Evolutionary conservation across 2,329 filamentous ascomycete species (phyloP), one percentile per base, ranked within the genome.

Genomic region (Trichoderma hamatum): DNA sequence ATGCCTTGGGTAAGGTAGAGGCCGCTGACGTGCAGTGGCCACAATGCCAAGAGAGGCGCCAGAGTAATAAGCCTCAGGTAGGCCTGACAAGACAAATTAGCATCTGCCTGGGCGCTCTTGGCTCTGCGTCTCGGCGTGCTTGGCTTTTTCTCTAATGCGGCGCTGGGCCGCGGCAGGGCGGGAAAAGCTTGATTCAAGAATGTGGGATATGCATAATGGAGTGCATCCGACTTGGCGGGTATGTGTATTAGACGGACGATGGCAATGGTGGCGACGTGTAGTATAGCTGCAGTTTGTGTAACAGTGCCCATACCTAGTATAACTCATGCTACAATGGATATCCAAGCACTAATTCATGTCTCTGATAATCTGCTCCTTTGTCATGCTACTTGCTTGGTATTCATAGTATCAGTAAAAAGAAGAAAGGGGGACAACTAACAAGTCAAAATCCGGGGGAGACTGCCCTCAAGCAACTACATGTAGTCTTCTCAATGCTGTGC

Each of bases 121-220:
- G 65, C 65, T 67, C 61, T 59, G 28, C 14, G 55, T 68, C 65
- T 68, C 65, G 56, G 65, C 65, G 43, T n/a, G 13, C 65, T 67
- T 67, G 65, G 65, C 65, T 67, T 67, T 61, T 49, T 61, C 63
- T 58, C 63, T 66, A 58, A 58, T 51, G 64, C 64, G 39, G 63
- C 64, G 56, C n/a, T 11, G 46, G 46, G 46, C 46, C 46, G 46
- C 46, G 46, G 46, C 46, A 49, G 21, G 46, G 46, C 46, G 46
- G 46, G 21, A 34, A 68, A 68, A 68, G 65, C 65, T 68, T 68
- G 65, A 68, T 61, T 68, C 65, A 21, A 49, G 56, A 34, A 26
- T 49, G 46, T 4, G 64, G 58, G 54, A 67, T 67, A 67, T 67
- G 64, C 64, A 67, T 67, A 67, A 67, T 51, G 64, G 16, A 51